Base-by-base conservation (phyloP, 2,329 filamentous ascomycete species). In the Aspergillus nomiae region DNA sequence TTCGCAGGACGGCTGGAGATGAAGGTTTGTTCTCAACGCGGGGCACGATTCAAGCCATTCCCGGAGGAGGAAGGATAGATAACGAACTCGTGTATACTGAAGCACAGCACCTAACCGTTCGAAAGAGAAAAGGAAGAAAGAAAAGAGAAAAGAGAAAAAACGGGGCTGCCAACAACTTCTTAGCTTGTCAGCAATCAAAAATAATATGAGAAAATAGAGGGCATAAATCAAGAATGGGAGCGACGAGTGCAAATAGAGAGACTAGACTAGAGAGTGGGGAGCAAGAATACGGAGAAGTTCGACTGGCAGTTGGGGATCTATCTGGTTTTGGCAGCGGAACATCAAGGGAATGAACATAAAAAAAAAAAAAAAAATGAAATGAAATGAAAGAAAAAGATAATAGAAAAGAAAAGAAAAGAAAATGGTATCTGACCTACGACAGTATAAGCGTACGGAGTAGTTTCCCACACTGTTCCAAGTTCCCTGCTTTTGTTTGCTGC, bases 21-120 rank as follows among this genome's bases (percentile, higher is more conserved):
- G 36, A 51, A 41, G 36, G 41, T 60, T 32, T 46, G 14, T 38
- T 59, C 56, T 55, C 58, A 59, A 58, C 61, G 58, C 50, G 58
- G 58, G 58, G 48, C 58, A 59, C 46, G 34, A 61, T 56, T 56
- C 24, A 56, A 57, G 50, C 48, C 51, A 60, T 55, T 51, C 48
- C 48, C 43, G 41, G 41, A 46, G n/a, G 16, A 32, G 14, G 24
- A 48, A 60, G 34, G 46, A 50, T 28, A 36, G 58, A 50, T 61
- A 61, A 32, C 54, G 24, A 55, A 43, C n/a, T 21, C 28, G 19
- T 55, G 46, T 34, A 59, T 16, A 38, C 26, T 36, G 41, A 51
- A 38, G 30, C 19, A 45, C 43, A 36, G 34, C 61, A 30, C 41
- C 36, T 36, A n/a, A 57, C 30, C 7, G 26, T n/a, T 12, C 11